Percentiles rank a stretch among this genome's conserved stretches.
Evolutionary conservation across 2,329 filamentous ascomycete genomes (phyloP).

Genomic region (Aspergillus sp.): DNA sequence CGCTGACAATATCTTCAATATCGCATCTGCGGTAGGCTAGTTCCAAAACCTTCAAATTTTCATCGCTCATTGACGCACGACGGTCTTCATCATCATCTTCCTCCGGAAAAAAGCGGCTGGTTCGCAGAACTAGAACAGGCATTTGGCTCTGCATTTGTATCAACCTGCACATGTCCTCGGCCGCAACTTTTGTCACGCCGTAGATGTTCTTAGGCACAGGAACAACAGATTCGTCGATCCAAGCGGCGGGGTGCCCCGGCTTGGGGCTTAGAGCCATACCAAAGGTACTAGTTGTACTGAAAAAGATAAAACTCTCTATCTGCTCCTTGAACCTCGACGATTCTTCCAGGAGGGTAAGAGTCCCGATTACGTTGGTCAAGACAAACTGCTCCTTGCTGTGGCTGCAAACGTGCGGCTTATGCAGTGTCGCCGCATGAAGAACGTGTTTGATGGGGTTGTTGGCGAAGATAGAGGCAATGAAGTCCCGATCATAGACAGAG

Average conservation of each 20-base stretch:
- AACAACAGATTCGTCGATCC: conserved; percentile 12
- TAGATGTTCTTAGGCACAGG: conserved; percentile 12
- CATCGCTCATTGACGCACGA: conserved; percentile 10
- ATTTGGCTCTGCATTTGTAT: conserved; percentile 10
- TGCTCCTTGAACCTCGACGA: background rate
- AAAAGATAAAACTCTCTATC: conserved; percentile 6
- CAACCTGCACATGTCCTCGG: conserved; percentile 11
- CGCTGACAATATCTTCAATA: conserved; percentile 13
- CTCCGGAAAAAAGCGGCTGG: conserved; percentile 11
- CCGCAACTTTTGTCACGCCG: conserved; percentile 12
- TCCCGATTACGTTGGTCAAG: conserved; percentile 9
- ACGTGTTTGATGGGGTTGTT: conserved; percentile 8
- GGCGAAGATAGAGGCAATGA: conserved; percentile 1
- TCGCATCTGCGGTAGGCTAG: conserved; percentile 11
- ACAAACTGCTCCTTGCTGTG: conserved; percentile 5
- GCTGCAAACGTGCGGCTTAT: conserved; percentile 11
- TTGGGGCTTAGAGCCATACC: conserved; percentile 12
- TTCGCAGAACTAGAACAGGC: background rate
- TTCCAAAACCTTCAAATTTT: conserved; percentile 12
- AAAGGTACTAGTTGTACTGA: conserved; percentile 12
- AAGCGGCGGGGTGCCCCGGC: conserved; percentile 11
- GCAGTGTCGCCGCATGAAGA: conserved; percentile 8
- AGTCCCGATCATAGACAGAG: too few relatives aligned
- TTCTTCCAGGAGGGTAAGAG: background rate
- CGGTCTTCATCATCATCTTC: conserved; percentile 12